These are phyloP conservation scores for Lathyrus tuberosus DNA, from an alignment of 306 rosid genomes.

Conservation along the genomic window DNA sequence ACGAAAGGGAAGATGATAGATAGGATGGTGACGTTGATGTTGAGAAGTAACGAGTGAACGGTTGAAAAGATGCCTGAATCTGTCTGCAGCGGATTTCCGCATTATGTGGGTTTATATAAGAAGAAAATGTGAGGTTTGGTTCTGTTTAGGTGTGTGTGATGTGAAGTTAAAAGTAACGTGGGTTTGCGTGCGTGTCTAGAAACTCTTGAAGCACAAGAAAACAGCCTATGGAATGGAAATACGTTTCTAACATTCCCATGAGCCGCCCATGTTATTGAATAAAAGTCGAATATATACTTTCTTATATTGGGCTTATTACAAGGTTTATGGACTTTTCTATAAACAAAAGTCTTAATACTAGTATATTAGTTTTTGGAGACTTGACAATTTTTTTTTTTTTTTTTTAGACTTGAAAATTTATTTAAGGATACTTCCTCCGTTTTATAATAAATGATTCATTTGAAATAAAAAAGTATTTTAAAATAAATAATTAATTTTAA, in stretches of 20 bases:
- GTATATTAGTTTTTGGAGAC: too few relatives aligned
- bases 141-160: neutral
- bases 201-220: constrained; percentile 4
- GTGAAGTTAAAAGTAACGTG: neutral
- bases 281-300: too few relatives aligned
- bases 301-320: too few relatives aligned
- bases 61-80: constrained; percentile 44
- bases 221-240: neutral
- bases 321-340: too few relatives aligned
- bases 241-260: neutral
- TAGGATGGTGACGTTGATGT: neutral
- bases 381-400: too few relatives aligned
- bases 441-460: too few relatives aligned
- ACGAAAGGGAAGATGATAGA: constrained; percentile 28
- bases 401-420: too few relatives aligned
- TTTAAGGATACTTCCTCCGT: too few relatives aligned
- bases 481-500: too few relatives aligned
- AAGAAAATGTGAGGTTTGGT: neutral
- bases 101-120: constrained; percentile 37
- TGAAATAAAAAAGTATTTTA: too few relatives aligned
- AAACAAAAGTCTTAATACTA: too few relatives aligned
- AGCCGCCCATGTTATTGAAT: neutral
- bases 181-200: neutral
- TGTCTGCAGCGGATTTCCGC: constrained; percentile 75
- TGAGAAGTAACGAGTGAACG: constrained; percentile 37